Base-by-base conservation (phyloP, 2,329 filamentous ascomycete genomes). In the Stachybotrys chartarum region DNA sequence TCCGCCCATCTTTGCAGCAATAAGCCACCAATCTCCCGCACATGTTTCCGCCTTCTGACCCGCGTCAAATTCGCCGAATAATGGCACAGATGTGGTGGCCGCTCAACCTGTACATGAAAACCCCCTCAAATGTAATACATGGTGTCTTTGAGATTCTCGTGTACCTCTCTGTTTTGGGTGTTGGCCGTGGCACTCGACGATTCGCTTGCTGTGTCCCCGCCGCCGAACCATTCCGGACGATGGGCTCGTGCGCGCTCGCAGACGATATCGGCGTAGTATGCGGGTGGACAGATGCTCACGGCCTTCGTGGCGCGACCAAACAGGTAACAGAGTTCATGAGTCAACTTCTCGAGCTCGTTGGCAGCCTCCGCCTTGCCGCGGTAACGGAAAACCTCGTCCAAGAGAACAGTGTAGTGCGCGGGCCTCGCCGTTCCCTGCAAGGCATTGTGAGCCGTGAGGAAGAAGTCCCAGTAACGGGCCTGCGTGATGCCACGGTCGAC, bases 271-370 rank as follows among this genome's bases (percentile, higher is more conserved):
- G 92, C 91, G 65, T 96, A 96, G 75, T 96, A 96, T 0, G 91
- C 91, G 0, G 91, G 90, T 0, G 92, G 90, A 62, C 88, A 94
- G 61, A 96, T 84, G 64, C 87, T 91, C 51, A 96, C 90, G 0
- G 91, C 87, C 69, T 91, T 92, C n/a, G 90, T 94, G 0, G 91
- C 90, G 4, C 92, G 84, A 10, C 89, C 90, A 64, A 88, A 96
- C 0, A 90, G 75, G 68, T 96, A 93, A 70, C 90, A 94, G 66
- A 96, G 77, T 53, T 88, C 84, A 66, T 91, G 87, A 0, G 90
- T 95, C 56, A 89, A 74, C 59, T 80, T 79, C 66, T 94, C 86
- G 0, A 95, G 77, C 55, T 82, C 76, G 62, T 92, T 83, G 0
- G 88, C 86, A 0, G 86, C 78, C 30, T 68, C 63, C 8, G 57